Percentiles rank a stretch among this genome's conserved stretches.
These are phyloP conservation scores for Dendrobium chrysotoxum DNA, from an alignment of 106 monocot species.

Conservation along the genomic window DNA sequence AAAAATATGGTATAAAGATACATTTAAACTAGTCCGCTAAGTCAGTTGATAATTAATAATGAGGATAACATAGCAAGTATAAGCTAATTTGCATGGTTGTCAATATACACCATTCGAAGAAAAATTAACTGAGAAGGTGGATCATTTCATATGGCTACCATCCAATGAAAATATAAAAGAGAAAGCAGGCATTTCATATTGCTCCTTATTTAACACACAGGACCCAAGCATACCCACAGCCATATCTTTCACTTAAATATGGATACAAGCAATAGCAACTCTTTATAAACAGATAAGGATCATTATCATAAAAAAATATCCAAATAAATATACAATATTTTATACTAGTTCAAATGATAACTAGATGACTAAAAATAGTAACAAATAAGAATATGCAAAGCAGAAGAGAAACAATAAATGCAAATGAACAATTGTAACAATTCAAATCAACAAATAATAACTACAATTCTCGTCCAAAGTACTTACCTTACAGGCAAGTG, in stretches of 20 bases:
- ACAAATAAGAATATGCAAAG: background rate
- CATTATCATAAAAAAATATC: background rate
- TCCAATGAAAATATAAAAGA: background rate
- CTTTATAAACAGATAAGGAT: background rate
- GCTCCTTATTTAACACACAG: background rate
- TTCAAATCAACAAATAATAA: background rate
- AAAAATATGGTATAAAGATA: too few relatives aligned
- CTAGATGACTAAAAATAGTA: background rate
- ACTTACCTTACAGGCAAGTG: slow-evolving; percentile 41
- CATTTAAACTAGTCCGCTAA: background rate
- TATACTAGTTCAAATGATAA: background rate
- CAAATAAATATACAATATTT: background rate
- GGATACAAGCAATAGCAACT: too few relatives aligned
- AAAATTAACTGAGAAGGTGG: too few relatives aligned
- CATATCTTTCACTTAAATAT: too few relatives aligned
- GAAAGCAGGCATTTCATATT: background rate
- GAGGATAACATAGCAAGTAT: too few relatives aligned
- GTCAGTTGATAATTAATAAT: background rate
- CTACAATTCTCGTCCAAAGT: background rate
- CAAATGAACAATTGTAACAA: background rate
- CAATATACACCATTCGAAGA: too few relatives aligned
- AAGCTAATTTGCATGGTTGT: too few relatives aligned
- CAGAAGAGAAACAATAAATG: background rate
- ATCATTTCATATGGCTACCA: too few relatives aligned
- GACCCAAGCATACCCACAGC: too few relatives aligned